A percentile compares a stretch with the other conserved stretches of the same genome.
phyloP scores from a whole-genome alignment of 768 basidiomycete species.

The Suillus discolor region DNA sequence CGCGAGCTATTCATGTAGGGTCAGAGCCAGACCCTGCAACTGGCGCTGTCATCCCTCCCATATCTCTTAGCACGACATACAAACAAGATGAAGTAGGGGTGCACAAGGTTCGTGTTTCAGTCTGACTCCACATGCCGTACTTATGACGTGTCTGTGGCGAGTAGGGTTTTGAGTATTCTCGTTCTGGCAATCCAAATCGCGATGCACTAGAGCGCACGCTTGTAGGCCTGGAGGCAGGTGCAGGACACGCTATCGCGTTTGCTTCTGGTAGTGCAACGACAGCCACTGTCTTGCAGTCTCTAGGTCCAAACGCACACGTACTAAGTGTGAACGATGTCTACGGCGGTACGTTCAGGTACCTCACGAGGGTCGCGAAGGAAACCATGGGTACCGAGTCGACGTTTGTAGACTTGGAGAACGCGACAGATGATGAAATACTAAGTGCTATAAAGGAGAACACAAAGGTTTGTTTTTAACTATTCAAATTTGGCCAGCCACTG shows the following conservation, averaged over 20 bases:
- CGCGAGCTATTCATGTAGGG: conserved; percentile 86
- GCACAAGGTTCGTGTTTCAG: conserved; percentile 57
- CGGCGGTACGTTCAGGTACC: conserved; percentile 89
- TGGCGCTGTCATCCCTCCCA: conserved; percentile 86
- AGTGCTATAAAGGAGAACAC: conserved; percentile 75
- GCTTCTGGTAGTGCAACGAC: conserved; percentile 86
- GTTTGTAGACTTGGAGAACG: conserved; percentile 79
- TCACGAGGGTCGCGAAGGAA: conserved; percentile 63
- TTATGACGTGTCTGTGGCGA: no score
- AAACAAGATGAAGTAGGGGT: conserved; percentile 77
- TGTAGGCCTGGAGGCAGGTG: conserved; percentile 78
- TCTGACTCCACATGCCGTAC: background rate
- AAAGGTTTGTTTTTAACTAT: conserved; percentile 52
- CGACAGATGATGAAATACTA: conserved; percentile 64
- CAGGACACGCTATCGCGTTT: conserved; percentile 75
- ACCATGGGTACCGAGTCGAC: conserved; percentile 71
- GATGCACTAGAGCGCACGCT: conserved; percentile 76
- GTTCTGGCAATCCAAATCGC: conserved; percentile 88
- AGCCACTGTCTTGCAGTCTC: conserved; percentile 75
- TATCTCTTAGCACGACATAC: conserved; percentile 92
- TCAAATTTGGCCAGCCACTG: background rate
- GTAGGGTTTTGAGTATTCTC: conserved; percentile 89
- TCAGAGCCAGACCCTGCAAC: conserved; percentile 73
- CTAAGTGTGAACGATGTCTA: conserved; percentile 92
- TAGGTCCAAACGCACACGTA: conserved; percentile 77